These are phyloP conservation scores for Aegle marmelos DNA, from an alignment of 345 rosid genomes.

Conservation along the genomic window DNA sequence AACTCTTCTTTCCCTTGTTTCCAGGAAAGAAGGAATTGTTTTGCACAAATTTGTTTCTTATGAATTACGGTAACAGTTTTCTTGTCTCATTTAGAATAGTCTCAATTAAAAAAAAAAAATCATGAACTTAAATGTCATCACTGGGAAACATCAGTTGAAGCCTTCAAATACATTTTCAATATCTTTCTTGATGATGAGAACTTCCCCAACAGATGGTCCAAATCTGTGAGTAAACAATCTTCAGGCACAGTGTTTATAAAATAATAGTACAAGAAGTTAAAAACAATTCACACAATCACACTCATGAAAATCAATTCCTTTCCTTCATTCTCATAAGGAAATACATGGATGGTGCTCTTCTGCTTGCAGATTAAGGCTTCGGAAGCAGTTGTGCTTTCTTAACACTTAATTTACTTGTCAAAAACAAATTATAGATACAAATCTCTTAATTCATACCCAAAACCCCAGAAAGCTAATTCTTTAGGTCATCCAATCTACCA, in stretches of 20 bases:
- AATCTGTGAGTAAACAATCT: neutral
- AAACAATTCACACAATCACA: neutral
- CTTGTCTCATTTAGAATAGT: neutral
- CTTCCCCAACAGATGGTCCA: neutral
- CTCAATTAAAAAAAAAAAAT: neutral
- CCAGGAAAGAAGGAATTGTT: too few species aligned
- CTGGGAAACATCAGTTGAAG: neutral
- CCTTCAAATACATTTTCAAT: neutral
- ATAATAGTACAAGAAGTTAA: neutral
- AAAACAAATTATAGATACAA: neutral
- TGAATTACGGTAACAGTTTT: neutral
- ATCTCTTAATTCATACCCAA: neutral
- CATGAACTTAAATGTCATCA: neutral
- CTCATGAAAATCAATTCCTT: neutral
- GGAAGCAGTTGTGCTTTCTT: neutral
- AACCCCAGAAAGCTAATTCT: neutral
- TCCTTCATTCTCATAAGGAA: neutral
- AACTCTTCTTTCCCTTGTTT: neutral
- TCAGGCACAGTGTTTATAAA: neutral
- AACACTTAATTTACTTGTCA: neutral
- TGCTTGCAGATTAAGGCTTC: neutral
- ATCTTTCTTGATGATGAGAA: neutral
- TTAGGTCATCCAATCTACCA: neutral
- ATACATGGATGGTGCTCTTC: neutral
- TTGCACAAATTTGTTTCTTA: neutral